phyloP scores from a whole-genome alignment of 2,329 filamentous ascomycete genomes.

The Neofusicoccum laricinum region DNA sequence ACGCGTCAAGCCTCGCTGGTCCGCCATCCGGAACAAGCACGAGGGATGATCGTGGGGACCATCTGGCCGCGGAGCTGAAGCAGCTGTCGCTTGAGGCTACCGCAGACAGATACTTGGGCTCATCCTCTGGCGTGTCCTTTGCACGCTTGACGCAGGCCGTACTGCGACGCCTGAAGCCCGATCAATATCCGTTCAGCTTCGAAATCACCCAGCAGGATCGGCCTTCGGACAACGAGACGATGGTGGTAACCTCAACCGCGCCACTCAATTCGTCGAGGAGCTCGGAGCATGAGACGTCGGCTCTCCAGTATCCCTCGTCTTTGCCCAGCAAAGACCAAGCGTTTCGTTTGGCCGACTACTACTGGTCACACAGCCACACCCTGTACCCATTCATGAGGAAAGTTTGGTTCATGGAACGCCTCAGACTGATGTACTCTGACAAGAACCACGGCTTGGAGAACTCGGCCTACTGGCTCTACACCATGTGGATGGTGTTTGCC shows the following conservation, averaged over 20 bases:
- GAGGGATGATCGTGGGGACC: background rate
- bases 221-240: background rate
- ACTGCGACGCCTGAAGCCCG: slow-evolving; percentile 26
- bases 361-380: slow-evolving; percentile 49
- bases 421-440: slow-evolving; percentile 21
- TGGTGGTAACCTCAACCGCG: background rate
- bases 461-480: slow-evolving; percentile 37
- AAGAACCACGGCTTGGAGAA: slow-evolving; percentile 6
- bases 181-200: slow-evolving; percentile 20
- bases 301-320: background rate
- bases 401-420: slow-evolving; percentile 32
- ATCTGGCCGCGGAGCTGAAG: slow-evolving; percentile 23
- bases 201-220: background rate
- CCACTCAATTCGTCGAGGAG: background rate
- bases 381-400: slow-evolving; percentile 45
- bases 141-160: slow-evolving; percentile 24
- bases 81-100: slow-evolving; percentile 40
- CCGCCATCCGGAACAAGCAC: background rate
- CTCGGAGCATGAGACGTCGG: background rate
- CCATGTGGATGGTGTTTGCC: slow-evolving; percentile 50
- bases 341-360: slow-evolving; percentile 32
- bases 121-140: slow-evolving; percentile 45
- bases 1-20: background rate
- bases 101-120: slow-evolving; percentile 45
- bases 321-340: background rate